phyloP scores from a whole-genome alignment of 495 filamentous ascomycete species.

The Astrocystis sublimbata region DNA sequence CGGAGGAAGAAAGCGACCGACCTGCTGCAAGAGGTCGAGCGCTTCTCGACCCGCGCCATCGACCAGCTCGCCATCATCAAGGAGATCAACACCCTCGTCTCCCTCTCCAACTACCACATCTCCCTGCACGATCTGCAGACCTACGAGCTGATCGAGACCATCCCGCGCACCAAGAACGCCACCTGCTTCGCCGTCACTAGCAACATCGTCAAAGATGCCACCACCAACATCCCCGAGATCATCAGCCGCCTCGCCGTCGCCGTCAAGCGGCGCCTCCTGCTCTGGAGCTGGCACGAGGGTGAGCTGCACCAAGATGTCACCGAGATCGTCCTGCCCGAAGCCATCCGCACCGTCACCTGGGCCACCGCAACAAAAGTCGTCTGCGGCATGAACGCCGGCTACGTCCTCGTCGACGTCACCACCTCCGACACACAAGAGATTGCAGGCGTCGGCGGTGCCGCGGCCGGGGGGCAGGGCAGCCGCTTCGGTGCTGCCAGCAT shows the following conservation, averaged over 20 bases:
- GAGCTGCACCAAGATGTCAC: constrained; percentile 71
- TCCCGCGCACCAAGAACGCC: constrained; percentile 77
- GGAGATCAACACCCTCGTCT: constrained; percentile 86
- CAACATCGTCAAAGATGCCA: constrained; percentile 86
- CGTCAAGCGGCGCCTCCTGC: constrained; percentile 81
- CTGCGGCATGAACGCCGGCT: constrained; percentile 83
- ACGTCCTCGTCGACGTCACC: constrained; percentile 85
- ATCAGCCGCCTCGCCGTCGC: constrained; percentile 88
- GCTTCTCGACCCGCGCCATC: constrained; percentile 84
- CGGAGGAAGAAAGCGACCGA: constrained; percentile 75
- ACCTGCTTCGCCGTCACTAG: constrained; percentile 88
- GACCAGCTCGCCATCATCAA: constrained; percentile 95
- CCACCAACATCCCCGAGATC: constrained; percentile 84
- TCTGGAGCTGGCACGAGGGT: constrained; percentile 96
- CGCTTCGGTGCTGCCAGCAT: constrained; percentile 66
- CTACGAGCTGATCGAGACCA: constrained; percentile 75
- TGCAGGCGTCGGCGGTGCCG: constrained; percentile 72
- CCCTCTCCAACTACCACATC: constrained; percentile 83
- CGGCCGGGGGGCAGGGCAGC: constrained; percentile 63
- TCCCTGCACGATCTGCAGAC: constrained; percentile 84
- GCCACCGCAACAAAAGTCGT: constrained; percentile 80
- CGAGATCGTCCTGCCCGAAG: constrained; percentile 77
- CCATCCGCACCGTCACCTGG: constrained; percentile 86
- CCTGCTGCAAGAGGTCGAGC: constrained; percentile 84
- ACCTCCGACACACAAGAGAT: constrained; percentile 70